Base-by-base conservation (phyloP, 768 basidiomycete genomes). In the Mycena filopes region DNA sequence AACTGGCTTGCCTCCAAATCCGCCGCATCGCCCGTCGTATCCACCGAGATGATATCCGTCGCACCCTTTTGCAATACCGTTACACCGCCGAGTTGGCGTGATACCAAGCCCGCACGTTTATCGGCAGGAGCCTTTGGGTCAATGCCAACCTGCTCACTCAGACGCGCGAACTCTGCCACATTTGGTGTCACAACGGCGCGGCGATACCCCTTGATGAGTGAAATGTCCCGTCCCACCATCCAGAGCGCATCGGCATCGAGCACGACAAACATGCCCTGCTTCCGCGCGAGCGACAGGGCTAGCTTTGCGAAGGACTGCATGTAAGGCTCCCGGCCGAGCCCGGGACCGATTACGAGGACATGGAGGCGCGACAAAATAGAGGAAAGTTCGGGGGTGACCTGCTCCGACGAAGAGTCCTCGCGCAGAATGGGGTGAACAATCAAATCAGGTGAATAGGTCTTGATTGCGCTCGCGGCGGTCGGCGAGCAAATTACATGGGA, bases 401-500 rank as follows among this genome's bases (percentile, higher is more conserved):
- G 72, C 20, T 84, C 82, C 0, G 79, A 70, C 1, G 87, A 93
- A 89, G 81, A 78, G 53, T 89, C 85, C 74, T 91, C 85, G 29
- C 84, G 80, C 7, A 99, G 84, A 59, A 99, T 94, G 2, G 95
- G 96, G 73, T 99, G 97, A 0, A 99, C 98, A 73, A 99, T 99
- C 46, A 99, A 80, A 78, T 99, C 96, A 2, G 96, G 96, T 4
- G 94, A 96, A 76, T 98, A 99, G 0, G 93, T 91, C 80, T 99
- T 99, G 83, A 99, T 99, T 47, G 95, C 92, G 6, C 85, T 85
- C 28, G 95, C 95, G 8, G 98, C 97, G 0, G 87, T 89, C 0
- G 97, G 97, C 8, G 96, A 91, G 79, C 98, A 99, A 59, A 99
- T 97, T 63, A 99, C 94, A 83, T 99, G 98, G 25, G 96, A 96